Percentiles rank a stretch among this genome's conserved stretches.
Evolutionary conservation across 768 basidiomycete genomes (phyloP).

Genomic region (Favolaschia claudopus): DNA sequence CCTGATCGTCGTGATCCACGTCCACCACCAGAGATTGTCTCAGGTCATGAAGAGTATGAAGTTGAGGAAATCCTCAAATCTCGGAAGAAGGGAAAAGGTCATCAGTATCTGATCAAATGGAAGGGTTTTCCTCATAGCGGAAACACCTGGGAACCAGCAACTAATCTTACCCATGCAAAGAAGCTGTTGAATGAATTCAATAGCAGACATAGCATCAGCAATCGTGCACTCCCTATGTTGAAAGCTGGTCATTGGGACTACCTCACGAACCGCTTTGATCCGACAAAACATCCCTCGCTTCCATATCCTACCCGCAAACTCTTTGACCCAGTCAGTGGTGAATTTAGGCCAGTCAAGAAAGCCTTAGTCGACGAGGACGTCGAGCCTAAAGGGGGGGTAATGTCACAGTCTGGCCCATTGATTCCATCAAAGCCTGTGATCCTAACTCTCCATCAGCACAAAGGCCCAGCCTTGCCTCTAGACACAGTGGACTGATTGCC

Average conservation of each 20-base stretch:
- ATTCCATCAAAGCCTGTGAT: too few species aligned
- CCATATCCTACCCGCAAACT: neutral
- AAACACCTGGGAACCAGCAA: constrained; percentile 26
- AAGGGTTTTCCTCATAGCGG: too few species aligned
- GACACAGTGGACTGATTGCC: too few species aligned
- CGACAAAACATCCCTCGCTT: neutral
- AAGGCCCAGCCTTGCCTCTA: too few species aligned
- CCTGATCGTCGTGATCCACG: neutral
- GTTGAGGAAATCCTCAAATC: neutral
- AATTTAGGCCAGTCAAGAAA: neutral
- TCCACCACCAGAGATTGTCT: too few species aligned
- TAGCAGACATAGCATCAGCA: neutral
- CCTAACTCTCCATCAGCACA: too few species aligned
- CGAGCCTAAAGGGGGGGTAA: too few species aligned
- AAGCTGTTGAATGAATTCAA: neutral
- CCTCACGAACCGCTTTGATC: neutral
- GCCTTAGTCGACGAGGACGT: neutral
- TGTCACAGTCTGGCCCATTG: too few species aligned
- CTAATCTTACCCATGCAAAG: neutral
- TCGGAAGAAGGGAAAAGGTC: neutral
- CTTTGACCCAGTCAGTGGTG: neutral
- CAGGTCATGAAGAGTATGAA: neutral
- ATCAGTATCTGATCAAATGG: neutral
- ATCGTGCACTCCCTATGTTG: neutral
- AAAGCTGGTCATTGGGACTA: neutral